Evolutionary conservation across 768 basidiomycete genomes (phyloP), one percentile per base, ranked within the genome.

Genomic region (Boletus eberwhitei): DNA sequence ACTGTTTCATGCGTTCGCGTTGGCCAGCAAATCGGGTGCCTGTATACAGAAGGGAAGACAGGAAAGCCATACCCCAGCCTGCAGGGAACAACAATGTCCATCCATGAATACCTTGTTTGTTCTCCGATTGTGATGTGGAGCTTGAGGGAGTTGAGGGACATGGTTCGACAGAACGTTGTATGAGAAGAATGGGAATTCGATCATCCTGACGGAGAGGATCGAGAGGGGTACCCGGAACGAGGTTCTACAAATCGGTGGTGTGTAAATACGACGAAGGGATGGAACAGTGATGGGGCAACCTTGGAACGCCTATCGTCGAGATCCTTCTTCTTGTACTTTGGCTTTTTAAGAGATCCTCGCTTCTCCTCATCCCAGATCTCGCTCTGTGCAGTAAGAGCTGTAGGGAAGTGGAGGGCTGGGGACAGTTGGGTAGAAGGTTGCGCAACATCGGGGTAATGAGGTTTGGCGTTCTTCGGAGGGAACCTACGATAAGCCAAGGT

Each of bases 31-130:
- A 79, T 8, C 93, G 86, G 2, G 90, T 90, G 21, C 89, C 88
- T 0, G 94, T 93, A 68, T 84, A 85, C 4, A 79, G 78, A 47
- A 99, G 79, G 3, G 94, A 95, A 38, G 78, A 79, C 58, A 90
- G 84, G 73, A 98, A 93, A 1, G 94, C 79, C 87, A 93, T 96
- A 0, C 82, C 80, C 93, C 94, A 98, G 13, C 92, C 93, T 2
- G 83, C 76, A 4, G 96, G 96, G 32, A 96, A 68, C 43, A 97
- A 76, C 9, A 99, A 73, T 8, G 86, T 93, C 88, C 91, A 97
- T 37, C 95, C 94, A 62, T 93, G 85, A 31, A 93, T 73, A 2
- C 78, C 74, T 59, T 76, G 74, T 11, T 64, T 68, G 2, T 45
- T 53, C 40, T 71, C 68, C 16, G 69, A 62, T 36, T 55, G 56